These are phyloP conservation scores for Raffaelea arxii DNA, from an alignment of 2,329 filamentous ascomycete species.

Conservation along the genomic window DNA sequence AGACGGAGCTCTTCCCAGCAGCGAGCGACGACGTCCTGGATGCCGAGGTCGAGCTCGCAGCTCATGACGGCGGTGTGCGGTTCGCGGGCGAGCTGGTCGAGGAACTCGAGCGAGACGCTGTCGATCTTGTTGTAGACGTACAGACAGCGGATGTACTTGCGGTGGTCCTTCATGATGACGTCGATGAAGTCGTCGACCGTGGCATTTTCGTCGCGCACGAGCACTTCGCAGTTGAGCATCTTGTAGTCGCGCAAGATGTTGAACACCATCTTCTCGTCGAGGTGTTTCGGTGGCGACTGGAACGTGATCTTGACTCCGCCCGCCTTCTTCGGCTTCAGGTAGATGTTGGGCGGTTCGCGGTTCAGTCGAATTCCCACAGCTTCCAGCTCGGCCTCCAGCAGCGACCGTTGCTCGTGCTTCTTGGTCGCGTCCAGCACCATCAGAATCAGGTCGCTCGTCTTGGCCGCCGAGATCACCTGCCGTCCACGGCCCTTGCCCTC, in stretches of 20 bases:
- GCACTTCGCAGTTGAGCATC: slow-evolving; percentile 92
- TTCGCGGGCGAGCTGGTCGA: slow-evolving; percentile 85
- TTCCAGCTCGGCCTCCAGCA: slow-evolving; percentile 87
- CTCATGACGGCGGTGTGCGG: slow-evolving; percentile 94
- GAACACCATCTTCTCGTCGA: slow-evolving; percentile 97
- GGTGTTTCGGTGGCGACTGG: slow-evolving; percentile 72
- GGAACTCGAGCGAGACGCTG: slow-evolving; percentile 82
- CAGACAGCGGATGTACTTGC: slow-evolving; percentile 89
- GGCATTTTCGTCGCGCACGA: slow-evolving; percentile 87
- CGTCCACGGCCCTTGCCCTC: slow-evolving; percentile 93
- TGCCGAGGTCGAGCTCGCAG: slow-evolving; percentile 89
- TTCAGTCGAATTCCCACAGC: slow-evolving; percentile 92
- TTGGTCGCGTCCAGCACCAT: slow-evolving; percentile 98
- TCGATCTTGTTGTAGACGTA: slow-evolving; percentile 99
- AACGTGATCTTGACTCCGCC: slow-evolving; percentile 99
- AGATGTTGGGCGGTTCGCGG: slow-evolving; percentile 92
- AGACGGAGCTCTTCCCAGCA: slow-evolving; percentile 90
- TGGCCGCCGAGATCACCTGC: slow-evolving; percentile 95
- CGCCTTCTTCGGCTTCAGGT: slow-evolving; percentile 89
- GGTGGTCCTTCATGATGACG: slow-evolving; percentile 97
- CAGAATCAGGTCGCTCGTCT: slow-evolving; percentile 93
- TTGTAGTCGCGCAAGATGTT: slow-evolving; percentile 98
- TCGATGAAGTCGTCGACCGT: slow-evolving; percentile 99
- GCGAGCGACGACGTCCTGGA: slow-evolving; percentile 85
- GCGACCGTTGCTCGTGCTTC: slow-evolving; percentile 79